Conservation (phyloP, 2,329 filamentous ascomycete genomes). For the Gremmenia infestans region DNA sequence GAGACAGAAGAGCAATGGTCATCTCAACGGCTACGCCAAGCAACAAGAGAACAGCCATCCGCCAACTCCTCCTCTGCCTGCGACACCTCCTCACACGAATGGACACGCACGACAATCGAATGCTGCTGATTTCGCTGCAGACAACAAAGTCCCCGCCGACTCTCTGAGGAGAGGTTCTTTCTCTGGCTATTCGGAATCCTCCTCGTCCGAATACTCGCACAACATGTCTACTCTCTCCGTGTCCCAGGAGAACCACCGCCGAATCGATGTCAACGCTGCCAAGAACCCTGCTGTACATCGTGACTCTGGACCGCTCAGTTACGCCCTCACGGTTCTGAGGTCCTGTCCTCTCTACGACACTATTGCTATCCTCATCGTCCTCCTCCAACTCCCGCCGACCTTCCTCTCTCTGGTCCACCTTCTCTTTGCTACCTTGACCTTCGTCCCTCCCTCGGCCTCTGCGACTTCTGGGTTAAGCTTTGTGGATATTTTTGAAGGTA, state of each 20-base stretch:
- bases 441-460: slow-evolving; percentile 78
- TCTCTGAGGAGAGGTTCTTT: slow-evolving; percentile 44
- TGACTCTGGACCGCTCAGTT: slow-evolving; percentile 66
- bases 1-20: slow-evolving; percentile 51
- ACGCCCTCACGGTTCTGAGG: slow-evolving; percentile 80
- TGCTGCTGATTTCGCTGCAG: slow-evolving; percentile 21
- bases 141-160: slow-evolving; percentile 34
- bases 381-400: slow-evolving; percentile 86
- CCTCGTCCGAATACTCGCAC: slow-evolving; percentile 44
- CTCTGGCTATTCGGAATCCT: slow-evolving; percentile 51
- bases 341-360: slow-evolving; percentile 91
- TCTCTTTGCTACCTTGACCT: slow-evolving; percentile 87
- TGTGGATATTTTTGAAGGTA: slow-evolving; percentile 86
- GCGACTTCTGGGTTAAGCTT: slow-evolving; percentile 67
- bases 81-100: slow-evolving; percentile 34
- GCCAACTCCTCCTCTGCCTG: slow-evolving; percentile 36
- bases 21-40: slow-evolving; percentile 47
- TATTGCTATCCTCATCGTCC: slow-evolving; percentile 91
- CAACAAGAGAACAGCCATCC: slow-evolving; percentile 35
- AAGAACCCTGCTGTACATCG: slow-evolving; percentile 65
- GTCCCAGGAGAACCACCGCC: slow-evolving; percentile 50
- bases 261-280: slow-evolving; percentile 65
- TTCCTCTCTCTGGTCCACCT: slow-evolving; percentile 86
- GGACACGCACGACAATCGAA: slow-evolving; percentile 25
- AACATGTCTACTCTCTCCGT: slow-evolving; percentile 37